These are phyloP conservation scores for Daedaleopsis nitida DNA, from an alignment of 768 basidiomycete genomes.

Conservation along the genomic window DNA sequence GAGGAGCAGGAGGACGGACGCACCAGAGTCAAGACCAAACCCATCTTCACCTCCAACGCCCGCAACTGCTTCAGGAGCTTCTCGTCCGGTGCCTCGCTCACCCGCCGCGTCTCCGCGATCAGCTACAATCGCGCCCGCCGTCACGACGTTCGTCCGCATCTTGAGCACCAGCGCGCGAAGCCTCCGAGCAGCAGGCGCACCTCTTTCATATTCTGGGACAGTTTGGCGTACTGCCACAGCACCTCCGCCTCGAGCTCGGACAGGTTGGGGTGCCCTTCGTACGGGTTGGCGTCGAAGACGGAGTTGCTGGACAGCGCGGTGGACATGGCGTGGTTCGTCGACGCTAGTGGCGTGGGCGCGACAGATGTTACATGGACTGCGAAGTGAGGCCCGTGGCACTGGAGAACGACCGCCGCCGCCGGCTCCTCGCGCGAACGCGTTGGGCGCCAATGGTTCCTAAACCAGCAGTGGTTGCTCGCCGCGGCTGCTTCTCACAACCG, in stretches of 20 bases:
- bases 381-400: background rate
- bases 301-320: constrained; percentile 30
- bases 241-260: constrained; percentile 74
- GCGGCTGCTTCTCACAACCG: too few relatives aligned
- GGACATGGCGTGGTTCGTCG: constrained; percentile 2
- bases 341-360: background rate
- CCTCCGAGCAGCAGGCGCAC: constrained; percentile 43
- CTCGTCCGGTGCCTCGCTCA: constrained; percentile 79
- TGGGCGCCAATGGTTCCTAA: too few relatives aligned
- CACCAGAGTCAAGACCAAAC: constrained; percentile 90
- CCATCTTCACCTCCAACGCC: constrained; percentile 91
- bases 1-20: constrained; percentile 25
- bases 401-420: too few relatives aligned
- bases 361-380: background rate
- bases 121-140: constrained; percentile 56
- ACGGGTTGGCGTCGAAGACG: constrained; percentile 67
- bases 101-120: constrained; percentile 62
- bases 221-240: constrained; percentile 91
- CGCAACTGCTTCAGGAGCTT: constrained; percentile 74
- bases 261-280: constrained; percentile 68
- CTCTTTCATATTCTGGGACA: constrained; percentile 76
- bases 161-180: background rate
- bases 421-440: too few relatives aligned
- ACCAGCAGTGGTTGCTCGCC: too few relatives aligned
- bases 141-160: too few relatives aligned